Evolutionary conservation across 1,139 yeast genomes (phyloP).

Genomic region (Wickerhamomyces sp.): DNA sequence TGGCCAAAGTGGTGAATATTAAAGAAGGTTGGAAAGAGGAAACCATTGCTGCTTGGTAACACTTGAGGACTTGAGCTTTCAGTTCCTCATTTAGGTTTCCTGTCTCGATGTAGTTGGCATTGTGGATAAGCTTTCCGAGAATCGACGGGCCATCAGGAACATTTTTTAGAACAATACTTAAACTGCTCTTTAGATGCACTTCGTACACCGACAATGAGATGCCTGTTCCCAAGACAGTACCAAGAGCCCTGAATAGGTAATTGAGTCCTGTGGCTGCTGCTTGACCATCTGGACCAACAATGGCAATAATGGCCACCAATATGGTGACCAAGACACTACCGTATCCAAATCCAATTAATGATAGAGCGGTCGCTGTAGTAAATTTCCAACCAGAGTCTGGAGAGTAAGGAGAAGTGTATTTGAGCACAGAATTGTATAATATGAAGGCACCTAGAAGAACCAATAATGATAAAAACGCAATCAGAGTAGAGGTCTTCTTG

Average conservation of each 20-base stretch:
- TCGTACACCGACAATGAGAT: conserved; percentile 31
- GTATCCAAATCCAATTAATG: conserved; percentile 32
- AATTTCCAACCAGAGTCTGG: conserved; percentile 2
- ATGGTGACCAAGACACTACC: conserved; percentile 41
- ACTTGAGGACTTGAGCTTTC: not conserved
- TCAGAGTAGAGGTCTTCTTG: conserved; percentile 1
- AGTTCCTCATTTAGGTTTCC: not conserved
- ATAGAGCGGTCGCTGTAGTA: not conserved
- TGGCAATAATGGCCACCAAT: conserved; percentile 38
- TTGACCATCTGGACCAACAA: conserved; percentile 32
- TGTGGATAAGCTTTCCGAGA: conserved; percentile 1
- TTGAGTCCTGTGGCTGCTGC: conserved; percentile 30
- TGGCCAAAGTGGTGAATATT: not conserved
- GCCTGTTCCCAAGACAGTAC: conserved; percentile 42
- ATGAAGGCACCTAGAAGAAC: conserved; percentile 20
- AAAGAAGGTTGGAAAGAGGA: conserved; percentile 1
- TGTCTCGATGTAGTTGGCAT: conserved; percentile 6
- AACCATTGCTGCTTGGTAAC: conserved; percentile 3
- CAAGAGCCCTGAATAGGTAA: conserved; percentile 33
- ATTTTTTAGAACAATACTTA: not conserved
- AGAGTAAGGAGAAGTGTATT: conserved; percentile 8
- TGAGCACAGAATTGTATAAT: conserved; percentile 13
- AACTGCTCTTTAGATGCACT: not conserved
- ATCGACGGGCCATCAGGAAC: conserved; percentile 5
- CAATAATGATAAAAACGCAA: conserved; percentile 20